Evolutionary conservation across 192 early-diverging fungal species (phyloP), one percentile per base, ranked within the genome.

Genomic region (Martensiomyces pterosporus): DNA sequence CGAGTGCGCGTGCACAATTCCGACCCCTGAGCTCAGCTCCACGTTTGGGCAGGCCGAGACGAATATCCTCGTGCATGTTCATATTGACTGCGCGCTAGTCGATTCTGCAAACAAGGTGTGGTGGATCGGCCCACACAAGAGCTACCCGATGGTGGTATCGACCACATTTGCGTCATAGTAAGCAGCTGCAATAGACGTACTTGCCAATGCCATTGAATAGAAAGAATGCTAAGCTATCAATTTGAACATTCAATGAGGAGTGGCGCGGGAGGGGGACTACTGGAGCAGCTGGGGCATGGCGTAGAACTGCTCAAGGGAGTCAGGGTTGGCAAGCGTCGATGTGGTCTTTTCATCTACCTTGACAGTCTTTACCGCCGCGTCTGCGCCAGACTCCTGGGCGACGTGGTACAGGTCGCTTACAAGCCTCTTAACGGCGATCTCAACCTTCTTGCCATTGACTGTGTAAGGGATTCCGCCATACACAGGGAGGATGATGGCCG

Each of bases 361-460:
- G 46, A 75, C 73, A 3, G 41, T 65, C 19, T 29, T 35, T 26
- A 60, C 87, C 60, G 79, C 65, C 15, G 19, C 43, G 78, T 95
- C 70, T 52, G 79, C 65, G 16, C 60, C 55, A 14, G 7, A 16
- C 40, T 45, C 60, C 24, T 77, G 66, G n/a, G 61, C 47, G 21
- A 41, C 59, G 5, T 51, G 62, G 29, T 74, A 72, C 39, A 72
- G 62, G 3, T 76, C 73, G 51, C 73, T 75, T 3, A 77, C 56
- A 15, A 77, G 61, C 57, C 77, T 65, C 51, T 97, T 98, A 40
- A 98, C 92, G 1, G 93, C 94, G 24, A 98, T 83, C 64, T 98
- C 96, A 9, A 97, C 92, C 70, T 97, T 97, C 57, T 98, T 98
- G 32, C 96, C 93, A 39, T 91, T 97, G 47, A 91, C 77, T 1